Base-by-base conservation (phyloP, 2,329 filamentous ascomycete genomes). In the Fusarium solani-melongenae region DNA sequence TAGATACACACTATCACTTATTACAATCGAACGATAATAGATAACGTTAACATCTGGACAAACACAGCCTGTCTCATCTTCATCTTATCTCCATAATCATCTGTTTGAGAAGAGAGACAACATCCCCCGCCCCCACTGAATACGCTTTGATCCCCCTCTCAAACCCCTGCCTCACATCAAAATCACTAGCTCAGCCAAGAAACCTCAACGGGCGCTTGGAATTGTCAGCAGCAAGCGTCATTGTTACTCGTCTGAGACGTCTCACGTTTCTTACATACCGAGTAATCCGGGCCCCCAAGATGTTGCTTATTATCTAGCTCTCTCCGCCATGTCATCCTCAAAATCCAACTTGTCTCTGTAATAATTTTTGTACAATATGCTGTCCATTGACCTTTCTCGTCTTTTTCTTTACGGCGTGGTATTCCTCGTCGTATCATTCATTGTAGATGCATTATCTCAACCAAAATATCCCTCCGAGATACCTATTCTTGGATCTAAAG, bases 381-480 rank as follows among this genome's bases (percentile, higher is more conserved):
- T 24, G 22, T 31, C 76, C 33, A 56, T 83, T 51, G 83, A 82
- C 14, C 69, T 76, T 7, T 72, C 70, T 6, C 81, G 81, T 8
- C 64, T 82, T 55, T 61, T 78, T 9, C 64, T 71, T n/a, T 78
- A 74, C 10, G 56, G 79, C 17, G 17, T 77, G 20, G 59, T 82
- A 39, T 81, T 86, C 64, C 72, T 84, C 9, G n/a, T 83, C 27
- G 67, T 76, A 14, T 82, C 82, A 1, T 85, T 86, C 51, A 67
- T 84, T 27, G 69, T 82, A 76, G 85, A 86, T 69, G 80, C 83
- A 60, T 74, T 77, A 8, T 77, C 77, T 67, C 82, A 84, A 66
- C 84, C 85, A 3, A 78, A 78, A 1, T 86, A 85, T 63, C 81
- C 83, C 4, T 69, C 76, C 3, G 77, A 83, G 3, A 81, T 87